Percentiles rank a stretch among this genome's conserved stretches.
These are phyloP conservation scores for Penicillium verrucosum DNA, from an alignment of 2,329 filamentous ascomycete species.

Conservation along the genomic window DNA sequence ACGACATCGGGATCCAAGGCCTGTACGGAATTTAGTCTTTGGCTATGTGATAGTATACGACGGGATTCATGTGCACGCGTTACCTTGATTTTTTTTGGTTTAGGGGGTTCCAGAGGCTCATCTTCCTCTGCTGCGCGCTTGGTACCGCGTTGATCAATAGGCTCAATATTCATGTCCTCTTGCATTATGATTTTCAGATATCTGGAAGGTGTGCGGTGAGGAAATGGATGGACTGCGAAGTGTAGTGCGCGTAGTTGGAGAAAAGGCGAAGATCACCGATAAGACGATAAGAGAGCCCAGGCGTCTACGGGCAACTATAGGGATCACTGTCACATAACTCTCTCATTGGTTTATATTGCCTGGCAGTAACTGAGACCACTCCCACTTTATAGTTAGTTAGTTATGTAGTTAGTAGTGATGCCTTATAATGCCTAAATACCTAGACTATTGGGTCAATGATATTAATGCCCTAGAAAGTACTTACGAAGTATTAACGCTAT, in stretches of 20 bases:
- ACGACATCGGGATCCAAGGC: conserved; percentile 88
- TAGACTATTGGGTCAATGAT: too few species aligned
- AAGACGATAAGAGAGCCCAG: conserved; percentile 18
- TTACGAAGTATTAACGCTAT: too few species aligned
- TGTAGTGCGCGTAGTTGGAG: conserved; percentile 9
- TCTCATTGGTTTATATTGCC: too few species aligned
- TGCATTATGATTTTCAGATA: conserved; percentile 26
- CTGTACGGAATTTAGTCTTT: conserved; percentile 43
- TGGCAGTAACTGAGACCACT: too few species aligned
- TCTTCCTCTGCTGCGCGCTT: conserved; percentile 52
- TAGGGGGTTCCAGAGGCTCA: conserved; percentile 28
- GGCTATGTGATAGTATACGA: conserved; percentile 2
- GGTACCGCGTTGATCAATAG: conserved; percentile 36
- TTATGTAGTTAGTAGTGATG: too few species aligned
- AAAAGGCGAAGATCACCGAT: conserved; percentile 19
- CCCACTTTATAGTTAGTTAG: too few species aligned
- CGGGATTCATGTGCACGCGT: background rate
- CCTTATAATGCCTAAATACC: too few species aligned
- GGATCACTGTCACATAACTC: too few species aligned
- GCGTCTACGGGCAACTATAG: background rate
- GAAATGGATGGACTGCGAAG: background rate
- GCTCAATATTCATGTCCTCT: conserved; percentile 47
- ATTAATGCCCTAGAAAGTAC: too few species aligned
- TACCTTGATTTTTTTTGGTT: conserved; percentile 49
- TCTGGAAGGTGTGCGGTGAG: background rate